Conservation (phyloP, 2,329 filamentous ascomycete species). For the Pseudocercospora cruenta region DNA sequence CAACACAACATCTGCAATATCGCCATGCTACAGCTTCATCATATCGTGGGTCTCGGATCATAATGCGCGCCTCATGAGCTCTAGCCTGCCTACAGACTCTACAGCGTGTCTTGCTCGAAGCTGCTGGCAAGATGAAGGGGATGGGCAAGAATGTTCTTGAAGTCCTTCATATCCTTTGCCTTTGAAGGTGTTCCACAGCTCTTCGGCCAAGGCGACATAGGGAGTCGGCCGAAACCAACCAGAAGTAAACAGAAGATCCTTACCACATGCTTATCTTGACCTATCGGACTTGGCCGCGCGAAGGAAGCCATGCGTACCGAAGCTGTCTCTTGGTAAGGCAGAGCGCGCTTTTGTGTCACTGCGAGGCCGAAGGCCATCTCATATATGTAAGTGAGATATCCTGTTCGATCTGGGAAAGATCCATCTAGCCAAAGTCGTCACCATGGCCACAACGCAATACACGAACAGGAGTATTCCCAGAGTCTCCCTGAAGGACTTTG, state of each 20-base stretch:
- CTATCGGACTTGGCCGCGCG: constrained; percentile 10
- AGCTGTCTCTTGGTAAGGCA: not conserved
- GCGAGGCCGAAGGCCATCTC: not conserved
- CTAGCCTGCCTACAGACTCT: no score
- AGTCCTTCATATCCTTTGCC: no score
- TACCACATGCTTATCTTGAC: constrained; percentile 6
- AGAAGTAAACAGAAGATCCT: not conserved
- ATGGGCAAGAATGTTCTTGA: no score
- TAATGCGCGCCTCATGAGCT: no score
- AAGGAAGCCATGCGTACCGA: not conserved
- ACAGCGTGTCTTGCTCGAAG: no score
- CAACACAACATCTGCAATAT: no score
- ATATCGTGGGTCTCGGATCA: no score
- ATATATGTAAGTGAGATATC: no score
- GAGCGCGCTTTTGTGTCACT: not conserved
- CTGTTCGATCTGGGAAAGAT: not conserved
- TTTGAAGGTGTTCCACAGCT: no score
- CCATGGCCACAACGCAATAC: constrained; percentile 42
- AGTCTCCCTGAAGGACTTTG: constrained; percentile 60
- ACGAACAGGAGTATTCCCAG: constrained; percentile 50
- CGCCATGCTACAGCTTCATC: no score
- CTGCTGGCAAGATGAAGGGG: no score
- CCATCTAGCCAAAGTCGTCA: not conserved
- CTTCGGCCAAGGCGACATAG: no score
- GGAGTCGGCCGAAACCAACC: constrained; percentile 8